Conservation (phyloP, 106 monocot genomes). For the Alisma plantagoaquatica region DNA sequence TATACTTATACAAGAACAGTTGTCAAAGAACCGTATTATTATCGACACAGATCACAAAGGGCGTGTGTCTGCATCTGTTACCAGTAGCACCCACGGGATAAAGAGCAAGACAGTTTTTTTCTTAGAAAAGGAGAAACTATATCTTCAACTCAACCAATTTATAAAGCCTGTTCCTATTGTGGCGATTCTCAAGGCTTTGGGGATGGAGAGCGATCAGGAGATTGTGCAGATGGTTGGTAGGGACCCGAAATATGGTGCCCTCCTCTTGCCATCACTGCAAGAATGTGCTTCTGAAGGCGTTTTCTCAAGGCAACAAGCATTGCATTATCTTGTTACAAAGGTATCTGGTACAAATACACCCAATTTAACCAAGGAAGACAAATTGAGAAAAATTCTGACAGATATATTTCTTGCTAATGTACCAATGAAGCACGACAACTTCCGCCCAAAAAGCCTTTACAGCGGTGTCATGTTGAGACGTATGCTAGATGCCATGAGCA, state of each 20-base stretch:
- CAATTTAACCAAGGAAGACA: constrained; percentile 46
- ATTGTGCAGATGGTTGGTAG: constrained; percentile 94
- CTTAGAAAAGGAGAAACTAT: constrained; percentile 88
- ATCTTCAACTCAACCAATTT: constrained; percentile 89
- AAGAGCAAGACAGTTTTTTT: constrained; percentile 93
- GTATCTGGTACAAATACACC: background rate
- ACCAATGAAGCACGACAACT: constrained; percentile 50
- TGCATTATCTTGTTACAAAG: constrained; percentile 40
- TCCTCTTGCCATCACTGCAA: constrained; percentile 85
- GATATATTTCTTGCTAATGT: constrained; percentile 97
- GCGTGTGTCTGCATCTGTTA: constrained; percentile 84
- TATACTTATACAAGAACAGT: constrained; percentile 95
- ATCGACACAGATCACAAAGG: constrained; percentile 87
- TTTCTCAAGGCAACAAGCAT: constrained; percentile 63
- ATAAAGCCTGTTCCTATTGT: constrained; percentile 79
- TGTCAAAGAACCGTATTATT: constrained; percentile 96
- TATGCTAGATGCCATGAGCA: constrained; percentile 89
- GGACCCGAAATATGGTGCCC: constrained; percentile 72
- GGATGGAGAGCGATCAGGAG: constrained; percentile 95
- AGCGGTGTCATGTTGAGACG: constrained; percentile 93
- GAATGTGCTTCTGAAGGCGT: constrained; percentile 67
- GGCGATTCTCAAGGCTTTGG: constrained; percentile 88
- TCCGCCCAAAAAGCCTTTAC: constrained; percentile 85
- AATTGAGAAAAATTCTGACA: constrained; percentile 49
- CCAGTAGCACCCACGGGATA: constrained; percentile 84